Evolutionary conservation across 106 monocot genomes (phyloP).

Genomic region (Vanilla planifolia): DNA sequence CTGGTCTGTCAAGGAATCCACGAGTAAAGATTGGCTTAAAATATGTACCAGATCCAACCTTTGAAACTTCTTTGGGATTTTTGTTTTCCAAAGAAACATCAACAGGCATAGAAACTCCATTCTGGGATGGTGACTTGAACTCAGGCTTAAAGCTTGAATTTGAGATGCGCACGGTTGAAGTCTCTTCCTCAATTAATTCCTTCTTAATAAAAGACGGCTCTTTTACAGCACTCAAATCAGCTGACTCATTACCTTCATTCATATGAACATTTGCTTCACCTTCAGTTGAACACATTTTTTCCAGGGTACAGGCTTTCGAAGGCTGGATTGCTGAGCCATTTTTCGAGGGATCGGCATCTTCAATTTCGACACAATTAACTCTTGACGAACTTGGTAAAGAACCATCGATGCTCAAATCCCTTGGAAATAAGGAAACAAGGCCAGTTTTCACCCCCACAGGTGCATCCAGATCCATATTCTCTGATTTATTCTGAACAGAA

Average conservation of each 20-base stretch:
- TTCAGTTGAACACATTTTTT: not conserved
- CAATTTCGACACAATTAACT: not conserved
- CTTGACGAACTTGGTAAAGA: not conserved
- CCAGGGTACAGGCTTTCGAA: not conserved
- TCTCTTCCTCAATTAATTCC: not conserved
- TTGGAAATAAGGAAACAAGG: not conserved
- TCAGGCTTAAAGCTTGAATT: not conserved
- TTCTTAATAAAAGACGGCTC: not conserved
- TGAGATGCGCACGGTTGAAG: not conserved
- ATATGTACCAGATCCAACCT: conserved; percentile 9
- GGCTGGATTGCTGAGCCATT: not conserved
- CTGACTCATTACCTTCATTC: conserved; percentile 4
- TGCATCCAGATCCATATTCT: conserved; percentile 13
- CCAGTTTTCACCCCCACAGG: not conserved
- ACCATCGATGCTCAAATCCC: not conserved
- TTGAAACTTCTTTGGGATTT: not conserved
- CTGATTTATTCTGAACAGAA: not conserved
- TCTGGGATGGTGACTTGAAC: not conserved
- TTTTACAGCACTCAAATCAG: not conserved
- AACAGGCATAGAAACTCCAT: not conserved
- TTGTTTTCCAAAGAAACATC: not conserved
- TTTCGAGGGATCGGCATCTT: not conserved
- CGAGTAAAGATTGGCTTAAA: conserved; percentile 20
- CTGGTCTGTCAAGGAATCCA: conserved; percentile 24
- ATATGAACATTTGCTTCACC: not conserved